These are phyloP conservation scores for Skeletonema grethae DNA, from an alignment of 108 stramenopile species.

Conservation along the genomic window DNA sequence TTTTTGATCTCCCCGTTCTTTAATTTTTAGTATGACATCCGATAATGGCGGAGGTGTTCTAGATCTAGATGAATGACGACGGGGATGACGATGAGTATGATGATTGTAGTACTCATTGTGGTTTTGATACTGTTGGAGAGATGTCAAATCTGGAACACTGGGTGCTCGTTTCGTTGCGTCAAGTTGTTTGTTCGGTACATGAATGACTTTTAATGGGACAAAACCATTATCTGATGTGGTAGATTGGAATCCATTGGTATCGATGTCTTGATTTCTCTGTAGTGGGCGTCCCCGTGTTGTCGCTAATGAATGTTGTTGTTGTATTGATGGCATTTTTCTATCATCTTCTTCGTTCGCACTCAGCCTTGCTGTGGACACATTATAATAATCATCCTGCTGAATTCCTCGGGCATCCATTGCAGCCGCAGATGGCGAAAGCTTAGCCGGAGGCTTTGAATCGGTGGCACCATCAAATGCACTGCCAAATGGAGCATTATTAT, in stretches of 20 bases:
- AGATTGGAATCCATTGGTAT: background rate
- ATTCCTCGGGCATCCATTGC: background rate
- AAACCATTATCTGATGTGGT: background rate
- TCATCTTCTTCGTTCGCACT: background rate
- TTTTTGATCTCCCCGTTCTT: conserved; percentile 8
- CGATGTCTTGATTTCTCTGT: background rate
- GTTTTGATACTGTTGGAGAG: background rate
- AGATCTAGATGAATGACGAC: background rate
- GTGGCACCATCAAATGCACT: background rate
- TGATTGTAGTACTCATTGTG: background rate
- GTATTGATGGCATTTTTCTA: background rate
- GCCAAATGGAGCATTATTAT: background rate
- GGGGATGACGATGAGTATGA: background rate
- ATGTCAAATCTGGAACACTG: conserved; percentile 36
- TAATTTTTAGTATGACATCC: conserved; percentile 11
- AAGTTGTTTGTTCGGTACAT: conserved; percentile 19
- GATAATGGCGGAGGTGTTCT: background rate
- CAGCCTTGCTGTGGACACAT: background rate
- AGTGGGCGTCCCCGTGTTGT: background rate
- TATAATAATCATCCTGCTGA: background rate
- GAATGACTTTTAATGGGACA: conserved; percentile 15
- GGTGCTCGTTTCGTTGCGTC: conserved; percentile 13
- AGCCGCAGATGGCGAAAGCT: background rate
- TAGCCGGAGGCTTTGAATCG: background rate
- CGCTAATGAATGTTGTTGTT: no score